phyloP scores from a whole-genome alignment of 192 early-diverging fungal species.

The Podila clonocystis region DNA sequence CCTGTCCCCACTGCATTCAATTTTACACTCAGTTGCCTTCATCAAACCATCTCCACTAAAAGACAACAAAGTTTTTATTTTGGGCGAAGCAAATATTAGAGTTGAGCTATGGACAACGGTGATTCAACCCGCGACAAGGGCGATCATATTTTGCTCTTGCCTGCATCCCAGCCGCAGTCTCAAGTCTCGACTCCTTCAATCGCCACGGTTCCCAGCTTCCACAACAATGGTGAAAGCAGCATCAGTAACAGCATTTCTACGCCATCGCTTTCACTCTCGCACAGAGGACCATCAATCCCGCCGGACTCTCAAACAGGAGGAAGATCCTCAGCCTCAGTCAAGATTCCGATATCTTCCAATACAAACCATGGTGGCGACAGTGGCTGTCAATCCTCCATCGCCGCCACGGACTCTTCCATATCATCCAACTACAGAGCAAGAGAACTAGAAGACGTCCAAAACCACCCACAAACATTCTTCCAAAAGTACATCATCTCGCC shows the following conservation, averaged over 20 bases:
- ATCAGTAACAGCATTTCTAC: background rate
- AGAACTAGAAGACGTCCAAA: background rate
- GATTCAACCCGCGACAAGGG: background rate
- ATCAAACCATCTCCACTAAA: background rate
- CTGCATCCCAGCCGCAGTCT: conserved; percentile 10
- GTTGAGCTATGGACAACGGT: background rate
- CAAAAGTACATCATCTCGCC: conserved; percentile 17
- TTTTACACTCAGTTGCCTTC: background rate
- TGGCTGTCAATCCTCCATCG: background rate
- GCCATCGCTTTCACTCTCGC: background rate
- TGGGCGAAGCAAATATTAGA: background rate
- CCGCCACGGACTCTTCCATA: background rate
- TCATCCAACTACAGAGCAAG: background rate
- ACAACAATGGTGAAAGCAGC: background rate
- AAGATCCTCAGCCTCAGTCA: background rate
- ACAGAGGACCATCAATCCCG: conserved; percentile 2
- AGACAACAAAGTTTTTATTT: background rate
- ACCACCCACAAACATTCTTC: conserved; percentile 2
- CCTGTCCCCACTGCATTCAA: background rate
- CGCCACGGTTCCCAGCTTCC: background rate
- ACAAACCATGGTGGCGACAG: background rate
- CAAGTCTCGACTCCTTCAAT: conserved; percentile 2
- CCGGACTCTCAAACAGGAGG: background rate
- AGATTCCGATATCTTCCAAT: background rate
- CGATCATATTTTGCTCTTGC: conserved; percentile 12